Evolutionary conservation across 2,329 filamentous ascomycete genomes (phyloP).

Genomic region (Clonostachys chloroleuca): DNA sequence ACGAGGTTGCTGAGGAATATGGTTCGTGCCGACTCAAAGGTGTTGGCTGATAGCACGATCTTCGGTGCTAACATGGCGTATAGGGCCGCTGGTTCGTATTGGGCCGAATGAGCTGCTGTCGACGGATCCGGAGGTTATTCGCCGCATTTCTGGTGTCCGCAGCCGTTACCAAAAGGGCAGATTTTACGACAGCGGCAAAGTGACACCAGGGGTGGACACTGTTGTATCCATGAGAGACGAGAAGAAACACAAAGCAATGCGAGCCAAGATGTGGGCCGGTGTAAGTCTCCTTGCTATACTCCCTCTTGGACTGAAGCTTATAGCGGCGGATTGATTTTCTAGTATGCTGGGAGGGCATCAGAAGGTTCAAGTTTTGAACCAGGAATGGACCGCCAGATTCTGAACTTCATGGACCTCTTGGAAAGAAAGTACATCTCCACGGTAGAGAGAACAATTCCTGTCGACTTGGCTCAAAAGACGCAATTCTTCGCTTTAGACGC

Average conservation of each 20-base stretch:
- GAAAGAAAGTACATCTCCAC: constrained; percentile 39
- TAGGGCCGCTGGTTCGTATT: no score
- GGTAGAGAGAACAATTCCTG: constrained; percentile 18
- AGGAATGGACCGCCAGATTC: constrained; percentile 30
- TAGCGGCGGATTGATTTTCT: neutral
- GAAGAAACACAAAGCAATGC: constrained; percentile 25
- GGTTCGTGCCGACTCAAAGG: no score
- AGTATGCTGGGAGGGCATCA: constrained; percentile 48
- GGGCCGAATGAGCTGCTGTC: no score
- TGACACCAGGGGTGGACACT: no score
- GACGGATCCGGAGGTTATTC: no score
- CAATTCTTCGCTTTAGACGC: constrained; percentile 51
- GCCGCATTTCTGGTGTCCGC: no score
- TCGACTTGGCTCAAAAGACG: constrained; percentile 45
- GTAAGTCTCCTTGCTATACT: constrained; percentile 16
- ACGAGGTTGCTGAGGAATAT: no score
- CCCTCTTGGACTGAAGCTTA: neutral
- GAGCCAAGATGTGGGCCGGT: constrained; percentile 37
- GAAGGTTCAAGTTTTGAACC: constrained; percentile 32
- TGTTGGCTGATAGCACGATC: no score
- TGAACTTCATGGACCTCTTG: constrained; percentile 36
- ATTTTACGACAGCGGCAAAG: no score
- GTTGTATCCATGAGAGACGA: constrained; percentile 43
- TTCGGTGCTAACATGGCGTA: no score
- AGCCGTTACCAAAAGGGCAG: no score